Evolutionary conservation across 1,139 yeast genomes (phyloP).

Genomic region (Kluyveromyces sp.): DNA sequence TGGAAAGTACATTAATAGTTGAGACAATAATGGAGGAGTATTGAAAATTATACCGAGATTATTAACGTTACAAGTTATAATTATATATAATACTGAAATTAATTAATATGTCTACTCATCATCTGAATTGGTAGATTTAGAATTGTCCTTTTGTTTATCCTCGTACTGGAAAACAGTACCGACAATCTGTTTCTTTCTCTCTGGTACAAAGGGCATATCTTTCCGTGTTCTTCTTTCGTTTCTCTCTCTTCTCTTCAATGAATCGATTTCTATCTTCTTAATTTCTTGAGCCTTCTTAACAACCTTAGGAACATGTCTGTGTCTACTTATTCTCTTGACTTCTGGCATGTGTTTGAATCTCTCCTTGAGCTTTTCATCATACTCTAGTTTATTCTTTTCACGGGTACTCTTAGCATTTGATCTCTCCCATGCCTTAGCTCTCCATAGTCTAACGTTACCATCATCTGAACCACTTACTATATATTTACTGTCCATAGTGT

Average conservation of each 20-base stretch:
- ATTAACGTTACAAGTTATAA: not conserved
- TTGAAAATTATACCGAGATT: not conserved
- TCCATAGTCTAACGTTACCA: constrained; percentile 90
- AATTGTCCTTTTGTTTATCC: constrained; percentile 10
- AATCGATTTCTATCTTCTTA: constrained; percentile 62
- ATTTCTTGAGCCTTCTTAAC: constrained; percentile 85
- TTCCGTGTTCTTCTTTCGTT: constrained; percentile 75
- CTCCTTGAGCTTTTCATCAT: constrained; percentile 85
- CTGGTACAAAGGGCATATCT: constrained; percentile 54
- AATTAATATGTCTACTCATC: not conserved
- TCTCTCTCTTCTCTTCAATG: constrained; percentile 71
- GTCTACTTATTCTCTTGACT: constrained; percentile 78
- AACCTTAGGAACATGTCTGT: constrained; percentile 82
- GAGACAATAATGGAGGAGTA: not conserved
- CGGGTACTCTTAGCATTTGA: constrained; percentile 72
- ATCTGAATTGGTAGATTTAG: constrained; percentile 4
- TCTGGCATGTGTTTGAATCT: constrained; percentile 96
- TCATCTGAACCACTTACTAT: constrained; percentile 91
- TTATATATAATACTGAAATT: not conserved
- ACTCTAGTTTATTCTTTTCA: constrained; percentile 77
- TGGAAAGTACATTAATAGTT: not conserved
- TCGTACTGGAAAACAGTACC: constrained; percentile 62
- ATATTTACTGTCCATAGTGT: constrained; percentile 81
- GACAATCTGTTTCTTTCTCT: constrained; percentile 77
- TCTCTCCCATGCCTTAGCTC: constrained; percentile 78